Base-by-base conservation (phyloP, 148 eudicot genomes). In the Vaccinium vitisidaea region DNA sequence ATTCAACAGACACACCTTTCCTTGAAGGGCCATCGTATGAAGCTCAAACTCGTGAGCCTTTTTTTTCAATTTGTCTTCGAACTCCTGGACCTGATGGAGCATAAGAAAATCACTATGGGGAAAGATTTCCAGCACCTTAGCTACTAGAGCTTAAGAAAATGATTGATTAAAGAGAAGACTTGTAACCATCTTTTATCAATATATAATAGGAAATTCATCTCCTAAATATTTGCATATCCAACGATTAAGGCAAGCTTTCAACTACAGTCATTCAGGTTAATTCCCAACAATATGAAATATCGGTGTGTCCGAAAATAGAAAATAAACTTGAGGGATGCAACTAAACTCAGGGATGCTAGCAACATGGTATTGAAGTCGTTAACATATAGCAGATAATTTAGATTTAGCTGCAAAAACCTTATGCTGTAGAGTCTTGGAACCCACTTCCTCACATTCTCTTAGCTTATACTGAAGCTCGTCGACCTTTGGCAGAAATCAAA, bases 381-480 rank as follows among this genome's bases (percentile, higher is more conserved):
- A 79, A 58, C 16, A 61, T 56, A 27, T 43, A 36, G 21, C 32
- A 85, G 27, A 50, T 77, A 56, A 73, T 6, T 55, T 61, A 15
- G 49, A 9, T 81, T 82, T 32, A 43, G 53, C 63, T 18, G 54
- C 49, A 77, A 76, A 63, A 39, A 90, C 91, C 88, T 93, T 95
- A 87, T 90, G 89, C 58, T 91, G 93, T 77, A 89, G 83, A 63
- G 89, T 70, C 80, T 87, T 85, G 84, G 93, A 88, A 85, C 91
- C 90, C 77, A 82, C 55, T 39, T 90, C 90, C 73, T 88, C 93
- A 67, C 85, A 89, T 69, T 91, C 93, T 71, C 85, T 93, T 74
- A 95, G 88, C 90, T 91, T 93, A 87, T 88, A 86, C 86, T 95
- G 95, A 27, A 93, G 92, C 82, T 92, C 93, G 63, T 87, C 88